Conservation (phyloP, 805 yeast genomes). For the Danielia oregonensis region DNA sequence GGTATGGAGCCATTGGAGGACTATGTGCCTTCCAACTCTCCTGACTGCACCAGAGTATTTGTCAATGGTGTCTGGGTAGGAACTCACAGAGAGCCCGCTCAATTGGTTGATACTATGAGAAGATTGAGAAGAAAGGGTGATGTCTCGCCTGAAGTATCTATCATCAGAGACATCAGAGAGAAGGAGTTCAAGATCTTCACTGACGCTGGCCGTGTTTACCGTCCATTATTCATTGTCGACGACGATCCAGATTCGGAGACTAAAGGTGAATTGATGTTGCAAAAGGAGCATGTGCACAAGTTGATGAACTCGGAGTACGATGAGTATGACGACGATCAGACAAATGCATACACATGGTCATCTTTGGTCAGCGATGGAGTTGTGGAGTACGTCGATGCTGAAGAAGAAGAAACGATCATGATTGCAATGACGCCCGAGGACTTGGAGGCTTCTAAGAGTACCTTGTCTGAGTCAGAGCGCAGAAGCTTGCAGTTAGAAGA, state of each 20-base stretch:
- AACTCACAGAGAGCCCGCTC: constrained; percentile 94
- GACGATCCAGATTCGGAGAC: constrained; percentile 69
- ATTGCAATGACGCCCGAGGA: constrained; percentile 99
- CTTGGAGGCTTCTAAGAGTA: constrained; percentile 58
- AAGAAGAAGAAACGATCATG: constrained; percentile 97
- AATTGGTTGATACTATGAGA: constrained; percentile 85
- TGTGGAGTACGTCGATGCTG: constrained; percentile 96
- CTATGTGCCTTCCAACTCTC: constrained; percentile 87
- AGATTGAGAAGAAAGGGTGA: constrained; percentile 92
- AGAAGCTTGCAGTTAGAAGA: constrained; percentile 40
- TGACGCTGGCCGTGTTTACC: constrained; percentile 97
- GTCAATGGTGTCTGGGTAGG: constrained; percentile 99
- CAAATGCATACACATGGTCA: constrained; percentile 71
- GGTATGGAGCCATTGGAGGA: constrained; percentile 98
- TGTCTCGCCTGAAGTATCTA: constrained; percentile 92
- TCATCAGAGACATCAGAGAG: constrained; percentile 95
- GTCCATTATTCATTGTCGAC: constrained; percentile 92
- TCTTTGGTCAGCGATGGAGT: constrained; percentile 79
- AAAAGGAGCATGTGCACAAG: constrained; percentile 77
- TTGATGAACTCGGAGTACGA: constrained; percentile 63
- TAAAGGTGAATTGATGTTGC: constrained; percentile 76
- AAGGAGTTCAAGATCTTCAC: constrained; percentile 94
- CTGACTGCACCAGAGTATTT: constrained; percentile 89
- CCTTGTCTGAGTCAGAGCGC: constrained; percentile 40
- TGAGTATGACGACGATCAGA: constrained; percentile 52